phyloP scores from a whole-genome alignment of 1,284 basidiomycete species.

The Trametes polyzona region DNA sequence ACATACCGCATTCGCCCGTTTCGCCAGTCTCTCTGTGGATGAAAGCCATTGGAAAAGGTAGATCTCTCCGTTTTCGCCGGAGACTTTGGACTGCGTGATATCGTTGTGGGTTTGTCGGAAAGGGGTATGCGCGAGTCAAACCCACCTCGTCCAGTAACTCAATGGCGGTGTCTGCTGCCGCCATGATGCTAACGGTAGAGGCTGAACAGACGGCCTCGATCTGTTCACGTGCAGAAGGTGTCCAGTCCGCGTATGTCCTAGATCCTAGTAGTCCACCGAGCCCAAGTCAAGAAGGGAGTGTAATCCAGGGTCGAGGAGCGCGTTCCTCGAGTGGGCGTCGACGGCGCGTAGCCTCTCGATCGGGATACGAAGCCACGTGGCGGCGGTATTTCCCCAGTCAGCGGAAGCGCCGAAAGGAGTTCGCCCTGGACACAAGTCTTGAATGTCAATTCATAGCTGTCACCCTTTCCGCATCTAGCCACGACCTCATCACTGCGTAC shows the following conservation, averaged over 20 bases:
- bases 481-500: too few species aligned
- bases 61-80: conserved; percentile 78
- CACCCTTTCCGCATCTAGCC: too few species aligned
- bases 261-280: not conserved
- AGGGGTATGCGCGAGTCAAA: not conserved
- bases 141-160: conserved; percentile 23
- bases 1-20: conserved; percentile 52
- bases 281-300: not conserved
- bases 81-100: conserved; percentile 61
- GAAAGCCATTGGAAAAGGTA: conserved; percentile 85
- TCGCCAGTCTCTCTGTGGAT: conserved; percentile 63
- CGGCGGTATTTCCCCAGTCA: not conserved
- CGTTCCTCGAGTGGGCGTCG: not conserved
- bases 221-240: not conserved
- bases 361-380: conserved; percentile 13
- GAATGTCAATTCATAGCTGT: too few species aligned
- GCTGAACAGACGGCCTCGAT: not conserved
- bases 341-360: not conserved
- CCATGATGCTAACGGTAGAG: conserved; percentile 7
- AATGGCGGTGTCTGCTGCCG: conserved; percentile 16
- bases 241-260: not conserved
- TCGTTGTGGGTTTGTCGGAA: too few species aligned
- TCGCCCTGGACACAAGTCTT: too few species aligned
- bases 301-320: not conserved
- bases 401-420: too few species aligned